These are phyloP conservation scores for Cocos nucifera DNA, from an alignment of 176 grass and related monocot genomes.

Conservation along the genomic window DNA sequence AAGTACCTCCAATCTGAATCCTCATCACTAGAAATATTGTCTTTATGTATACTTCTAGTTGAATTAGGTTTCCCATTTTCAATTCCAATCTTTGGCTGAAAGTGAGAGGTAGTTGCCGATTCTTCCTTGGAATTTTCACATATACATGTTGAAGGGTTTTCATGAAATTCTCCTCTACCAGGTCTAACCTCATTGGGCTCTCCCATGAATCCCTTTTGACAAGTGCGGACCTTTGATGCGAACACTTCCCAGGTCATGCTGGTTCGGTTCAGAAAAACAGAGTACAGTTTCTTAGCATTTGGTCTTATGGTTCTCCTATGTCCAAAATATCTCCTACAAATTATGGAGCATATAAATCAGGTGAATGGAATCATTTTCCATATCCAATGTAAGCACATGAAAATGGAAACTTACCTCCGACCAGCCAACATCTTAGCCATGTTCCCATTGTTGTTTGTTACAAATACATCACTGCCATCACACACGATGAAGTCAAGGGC, in stretches of 20 bases:
- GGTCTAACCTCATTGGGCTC: slow-evolving; percentile 83
- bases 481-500: slow-evolving; percentile 91
- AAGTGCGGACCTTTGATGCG: slow-evolving; percentile 55
- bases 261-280: slow-evolving; percentile 71
- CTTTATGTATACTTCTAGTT: slow-evolving; percentile 12
- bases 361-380: not conserved
- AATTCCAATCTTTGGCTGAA: slow-evolving; percentile 14
- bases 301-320: slow-evolving; percentile 96
- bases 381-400: not conserved
- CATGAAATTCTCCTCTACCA: slow-evolving; percentile 87
- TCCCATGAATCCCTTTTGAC: slow-evolving; percentile 86
- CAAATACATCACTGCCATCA: slow-evolving; percentile 67
- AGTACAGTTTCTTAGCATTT: slow-evolving; percentile 81
- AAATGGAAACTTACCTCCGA: slow-evolving; percentile 43
- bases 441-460: slow-evolving; percentile 98
- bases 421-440: slow-evolving; percentile 97
- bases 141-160: slow-evolving; percentile 77
- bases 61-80: slow-evolving; percentile 13
- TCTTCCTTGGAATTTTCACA: slow-evolving; percentile 31
- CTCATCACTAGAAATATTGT: slow-evolving; percentile 30
- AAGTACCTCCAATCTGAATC: slow-evolving; percentile 58
- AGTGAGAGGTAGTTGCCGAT: not conserved
- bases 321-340: slow-evolving; percentile 92
- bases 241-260: slow-evolving; percentile 76
- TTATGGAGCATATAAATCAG: not conserved